phyloP scores from a whole-genome alignment of 2,329 filamentous ascomycete genomes.

The Biscogniauxia mediterranea region DNA sequence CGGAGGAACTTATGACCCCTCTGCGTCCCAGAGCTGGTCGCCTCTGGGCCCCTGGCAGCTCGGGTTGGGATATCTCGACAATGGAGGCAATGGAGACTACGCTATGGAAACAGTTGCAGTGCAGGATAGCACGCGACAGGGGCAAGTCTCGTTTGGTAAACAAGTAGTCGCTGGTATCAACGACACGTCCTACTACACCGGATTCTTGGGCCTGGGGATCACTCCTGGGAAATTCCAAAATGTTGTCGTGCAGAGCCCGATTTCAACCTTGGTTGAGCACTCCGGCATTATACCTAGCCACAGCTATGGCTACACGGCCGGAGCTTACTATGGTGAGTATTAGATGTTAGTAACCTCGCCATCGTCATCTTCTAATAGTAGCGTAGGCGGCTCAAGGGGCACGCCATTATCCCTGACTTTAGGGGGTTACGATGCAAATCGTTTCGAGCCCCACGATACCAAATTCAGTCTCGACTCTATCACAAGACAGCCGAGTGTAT shows the following conservation, averaged over 20 bases:
- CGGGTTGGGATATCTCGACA: slow-evolving; percentile 57
- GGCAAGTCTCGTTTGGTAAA: slow-evolving; percentile 41
- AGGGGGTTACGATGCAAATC: slow-evolving; percentile 66
- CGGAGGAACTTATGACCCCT: slow-evolving; percentile 57
- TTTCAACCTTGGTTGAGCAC: slow-evolving; percentile 57
- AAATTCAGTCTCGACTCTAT: slow-evolving; percentile 57
- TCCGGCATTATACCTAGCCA: slow-evolving; percentile 65
- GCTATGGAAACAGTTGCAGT: slow-evolving; percentile 52
- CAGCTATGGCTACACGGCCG: slow-evolving; percentile 74
- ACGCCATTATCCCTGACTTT: slow-evolving; percentile 60
- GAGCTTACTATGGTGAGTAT: slow-evolving; percentile 66
- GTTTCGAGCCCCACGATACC: slow-evolving; percentile 59
- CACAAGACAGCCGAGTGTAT: slow-evolving; percentile 55
- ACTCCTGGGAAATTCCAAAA: slow-evolving; percentile 51
- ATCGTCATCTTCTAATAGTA: slow-evolving; percentile 29
- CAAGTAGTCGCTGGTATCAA: slow-evolving; percentile 53
- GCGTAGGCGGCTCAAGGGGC: slow-evolving; percentile 36
- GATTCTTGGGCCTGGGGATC: slow-evolving; percentile 57
- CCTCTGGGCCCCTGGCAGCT: slow-evolving; percentile 59
- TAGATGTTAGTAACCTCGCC: neutral
- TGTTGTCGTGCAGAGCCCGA: slow-evolving; percentile 47
- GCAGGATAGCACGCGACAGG: slow-evolving; percentile 38
- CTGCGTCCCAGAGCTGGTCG: slow-evolving; percentile 56
- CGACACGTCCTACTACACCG: slow-evolving; percentile 53
- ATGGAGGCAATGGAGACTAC: slow-evolving; percentile 62